Base-by-base conservation (phyloP, 768 basidiomycete genomes). In the Leucosporidium scottii region DNA sequence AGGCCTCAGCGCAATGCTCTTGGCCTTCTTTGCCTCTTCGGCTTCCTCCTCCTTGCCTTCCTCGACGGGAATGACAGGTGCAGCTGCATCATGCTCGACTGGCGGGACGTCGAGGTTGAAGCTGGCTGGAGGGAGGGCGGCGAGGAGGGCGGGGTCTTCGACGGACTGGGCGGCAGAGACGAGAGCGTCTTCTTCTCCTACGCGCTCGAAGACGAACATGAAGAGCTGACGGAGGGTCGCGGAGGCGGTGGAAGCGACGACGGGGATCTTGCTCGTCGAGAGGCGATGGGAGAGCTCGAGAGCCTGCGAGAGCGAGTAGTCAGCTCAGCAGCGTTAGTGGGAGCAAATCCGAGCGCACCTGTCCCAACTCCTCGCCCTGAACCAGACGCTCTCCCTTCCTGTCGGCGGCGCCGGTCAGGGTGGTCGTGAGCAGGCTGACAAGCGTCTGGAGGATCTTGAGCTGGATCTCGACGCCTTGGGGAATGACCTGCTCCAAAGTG, bases 121-220 rank as follows among this genome's bases (percentile, higher is more conserved):
- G 12, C 50, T 53, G 1, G 61, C 50, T 0, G 21, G 17, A 10
- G 59, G 67, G 49, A 61, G 60, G 25, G 18, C 36, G 59, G 66
- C 59, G 9, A 64, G 61, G 10, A 27, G 27, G 47, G 71, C 53
- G 56, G 50, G 55, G 50, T 53, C 20, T 3, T 23, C 23, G 4
- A 56, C 53, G 8, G 53, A 30, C 0, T 58, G 10, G n/a, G 55
- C 18, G 23, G 48, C 44, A 34, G 34, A 79, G 76, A 25, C 79
- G 70, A 36, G 78, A 7, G 81, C 79, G 76, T 92, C 89, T 75
- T 93, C 90, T 23, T 84, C 82, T 1, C 87, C 85, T 78, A 97
- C 89, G 76, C 94, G 93, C 79, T 99, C 96, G 54, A 97, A 90
- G 23, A 97, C 87, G 72, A 97, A 90, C 93, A 99, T 97, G 55